A percentile compares a stretch with the other conserved stretches of the same genome.
Conservation (phyloP, 2,329 filamentous ascomycete species). For the Fusarium sublunatum region DNA sequence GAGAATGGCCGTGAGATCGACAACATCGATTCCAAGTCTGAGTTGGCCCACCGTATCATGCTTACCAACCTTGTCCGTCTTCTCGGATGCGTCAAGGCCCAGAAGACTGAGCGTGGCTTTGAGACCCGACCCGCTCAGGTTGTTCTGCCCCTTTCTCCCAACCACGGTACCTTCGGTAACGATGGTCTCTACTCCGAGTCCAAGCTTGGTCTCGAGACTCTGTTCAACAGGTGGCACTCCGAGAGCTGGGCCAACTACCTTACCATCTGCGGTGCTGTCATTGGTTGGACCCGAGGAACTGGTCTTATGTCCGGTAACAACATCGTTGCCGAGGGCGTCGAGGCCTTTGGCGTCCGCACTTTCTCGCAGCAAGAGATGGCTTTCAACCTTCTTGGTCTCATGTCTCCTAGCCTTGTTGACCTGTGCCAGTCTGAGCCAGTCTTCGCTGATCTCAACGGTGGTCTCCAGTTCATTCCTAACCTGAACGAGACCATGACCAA, state of each 20-base stretch:
- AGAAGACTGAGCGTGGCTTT: constrained; percentile 88
- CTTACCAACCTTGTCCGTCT: constrained; percentile 95
- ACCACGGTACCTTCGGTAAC: constrained; percentile 98
- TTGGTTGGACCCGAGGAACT: constrained; percentile 98
- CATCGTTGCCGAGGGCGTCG: constrained; percentile 94
- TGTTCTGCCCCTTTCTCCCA: constrained; percentile 93
- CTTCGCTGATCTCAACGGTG: constrained; percentile 96
- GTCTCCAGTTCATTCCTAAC: constrained; percentile 96
- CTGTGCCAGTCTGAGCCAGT: constrained; percentile 96
- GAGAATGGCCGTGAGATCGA: constrained; percentile 99
- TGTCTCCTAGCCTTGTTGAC: constrained; percentile 94
- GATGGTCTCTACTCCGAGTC: constrained; percentile 99
- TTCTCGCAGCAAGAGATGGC: constrained; percentile 99
- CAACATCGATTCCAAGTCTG: constrained; percentile 94
- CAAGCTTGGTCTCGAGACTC: constrained; percentile 94
- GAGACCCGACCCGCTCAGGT: constrained; percentile 97
- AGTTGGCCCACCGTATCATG: constrained; percentile 99
- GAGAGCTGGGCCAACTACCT: constrained; percentile 98
- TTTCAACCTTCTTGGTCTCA: constrained; percentile 95
- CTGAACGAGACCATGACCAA: constrained; percentile 94
- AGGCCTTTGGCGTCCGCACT: constrained; percentile 95
- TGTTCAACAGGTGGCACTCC: constrained; percentile 98
- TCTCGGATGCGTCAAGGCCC: constrained; percentile 87
- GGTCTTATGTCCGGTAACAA: constrained; percentile 99
- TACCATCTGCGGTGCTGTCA: constrained; percentile 97